Evolutionary conservation across 2,329 filamentous ascomycete genomes (phyloP), one percentile per base, ranked within the genome.

Genomic region (Colletotrichum sp.): DNA sequence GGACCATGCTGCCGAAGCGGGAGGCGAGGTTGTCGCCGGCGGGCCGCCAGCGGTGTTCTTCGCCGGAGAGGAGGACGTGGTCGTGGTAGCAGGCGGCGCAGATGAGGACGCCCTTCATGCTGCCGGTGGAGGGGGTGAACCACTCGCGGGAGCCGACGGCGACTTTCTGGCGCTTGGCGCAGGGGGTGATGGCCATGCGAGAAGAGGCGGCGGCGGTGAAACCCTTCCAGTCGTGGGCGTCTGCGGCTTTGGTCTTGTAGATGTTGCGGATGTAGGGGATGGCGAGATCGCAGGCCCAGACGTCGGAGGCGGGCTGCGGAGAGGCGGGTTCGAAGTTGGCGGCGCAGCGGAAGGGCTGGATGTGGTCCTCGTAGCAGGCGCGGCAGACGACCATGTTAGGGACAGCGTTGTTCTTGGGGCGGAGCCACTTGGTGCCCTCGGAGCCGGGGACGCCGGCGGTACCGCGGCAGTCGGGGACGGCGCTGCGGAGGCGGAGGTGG

Each of bases 61-160:
- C 82, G 4, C 79, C 79, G 1, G 82, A 82, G 49, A 78, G 79
- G 34, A 80, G 69, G 24, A 87, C 80, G 21, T 83, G 81, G 78
- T 88, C 86, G 69, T 79, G 81, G 73, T 83, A 86, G 75, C 86
- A 87, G 1, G 83, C 81, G 7, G 78, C 79, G 67, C 86, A 88
- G 15, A 86, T 76, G 0, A 85, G 78, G 0, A 86, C 76, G 5
- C 78, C 79, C 0, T 64, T 59, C 1, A 80, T 81, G 1, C n/a
- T 52, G 44, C 81, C 79, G 0, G 76, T 21, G 39, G 57, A 76
- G 3, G 83, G 81, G 5, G 81, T 78, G 75, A 83, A 86, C 85
- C 85, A 87, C 6, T 76, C 78, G 7, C 79, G 79, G 0, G 79
- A 79, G n/a, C 77, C 77, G 2, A 80, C 79, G 13, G 77, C 77